phyloP scores from a whole-genome alignment of 495 filamentous ascomycete genomes.

The Aspergillus heteromorphus region DNA sequence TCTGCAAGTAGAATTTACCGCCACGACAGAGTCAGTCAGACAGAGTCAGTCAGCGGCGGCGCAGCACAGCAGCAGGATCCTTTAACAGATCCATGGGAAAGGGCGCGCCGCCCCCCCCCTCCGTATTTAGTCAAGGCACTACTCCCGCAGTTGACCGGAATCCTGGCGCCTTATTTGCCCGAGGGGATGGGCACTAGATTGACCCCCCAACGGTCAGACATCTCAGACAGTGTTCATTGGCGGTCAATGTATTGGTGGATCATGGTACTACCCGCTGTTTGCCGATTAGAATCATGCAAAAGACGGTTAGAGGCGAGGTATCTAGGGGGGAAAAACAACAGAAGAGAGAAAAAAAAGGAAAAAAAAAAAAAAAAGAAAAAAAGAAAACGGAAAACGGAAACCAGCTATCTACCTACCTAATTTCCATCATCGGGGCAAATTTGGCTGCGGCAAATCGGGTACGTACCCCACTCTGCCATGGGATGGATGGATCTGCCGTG shows the following conservation, averaged over 20 bases:
- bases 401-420: not conserved
- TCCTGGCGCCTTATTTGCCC: slow-evolving; percentile 2
- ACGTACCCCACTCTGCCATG: slow-evolving; percentile 3
- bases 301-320: not conserved
- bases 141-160: not conserved
- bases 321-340: not conserved
- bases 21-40: not conserved
- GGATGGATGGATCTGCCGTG: slow-evolving; percentile 3
- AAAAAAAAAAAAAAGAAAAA: not conserved
- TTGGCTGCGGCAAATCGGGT: not conserved
- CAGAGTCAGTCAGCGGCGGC: not conserved
- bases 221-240: slow-evolving; percentile 4
- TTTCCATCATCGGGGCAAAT: not conserved
- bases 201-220: slow-evolving; percentile 12
- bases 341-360: not conserved
- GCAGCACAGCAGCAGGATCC: not conserved
- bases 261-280: slow-evolving; percentile 1
- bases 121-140: not conserved
- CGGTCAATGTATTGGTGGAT: not conserved
- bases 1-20: too few relatives aligned
- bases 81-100: slow-evolving; percentile 1
- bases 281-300: not conserved
- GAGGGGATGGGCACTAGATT: not conserved
- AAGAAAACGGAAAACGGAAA: not conserved
- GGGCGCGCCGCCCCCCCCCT: not conserved